Evolutionary conservation across 345 rosid genomes (phyloP).

Genomic region (Viola odorata): DNA sequence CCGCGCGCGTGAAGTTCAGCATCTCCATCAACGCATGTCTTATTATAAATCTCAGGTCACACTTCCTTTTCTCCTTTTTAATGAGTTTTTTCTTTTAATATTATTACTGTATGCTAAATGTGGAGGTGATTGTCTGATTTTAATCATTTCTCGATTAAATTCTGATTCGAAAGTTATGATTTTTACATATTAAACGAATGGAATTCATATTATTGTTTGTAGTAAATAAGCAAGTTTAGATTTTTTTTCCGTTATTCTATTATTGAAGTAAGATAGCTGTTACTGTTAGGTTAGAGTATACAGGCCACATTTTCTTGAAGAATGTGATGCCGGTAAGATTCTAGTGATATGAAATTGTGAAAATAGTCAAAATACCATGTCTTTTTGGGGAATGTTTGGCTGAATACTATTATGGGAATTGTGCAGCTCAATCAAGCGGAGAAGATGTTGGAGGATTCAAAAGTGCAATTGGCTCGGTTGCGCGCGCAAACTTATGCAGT

Average conservation of each 20-base stretch:
- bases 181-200: neutral
- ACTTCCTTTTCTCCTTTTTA: neutral
- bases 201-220: neutral
- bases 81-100: neutral
- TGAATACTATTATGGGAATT: conserved; percentile 7
- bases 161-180: neutral
- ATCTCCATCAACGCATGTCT: conserved; percentile 53
- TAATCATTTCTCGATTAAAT: neutral
- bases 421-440: conserved; percentile 69
- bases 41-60: conserved; percentile 69
- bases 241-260: neutral
- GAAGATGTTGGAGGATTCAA: conserved; percentile 48
- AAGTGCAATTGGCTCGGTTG: conserved; percentile 51
- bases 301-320: neutral
- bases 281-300: neutral
- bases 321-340: neutral
- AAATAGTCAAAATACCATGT: too few relatives aligned
- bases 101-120: neutral
- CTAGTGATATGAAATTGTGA: too few relatives aligned
- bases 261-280: neutral
- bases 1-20: conserved; percentile 57
- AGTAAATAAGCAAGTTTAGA: neutral
- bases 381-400: neutral
- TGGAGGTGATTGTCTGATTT: too few relatives aligned
- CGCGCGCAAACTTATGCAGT: conserved; percentile 31